A percentile compares a stretch with the other conserved stretches of the same genome.
Evolutionary conservation across 139 green algal genomes (phyloP).

Genomic region (Chlamydomonas eustigma): DNA sequence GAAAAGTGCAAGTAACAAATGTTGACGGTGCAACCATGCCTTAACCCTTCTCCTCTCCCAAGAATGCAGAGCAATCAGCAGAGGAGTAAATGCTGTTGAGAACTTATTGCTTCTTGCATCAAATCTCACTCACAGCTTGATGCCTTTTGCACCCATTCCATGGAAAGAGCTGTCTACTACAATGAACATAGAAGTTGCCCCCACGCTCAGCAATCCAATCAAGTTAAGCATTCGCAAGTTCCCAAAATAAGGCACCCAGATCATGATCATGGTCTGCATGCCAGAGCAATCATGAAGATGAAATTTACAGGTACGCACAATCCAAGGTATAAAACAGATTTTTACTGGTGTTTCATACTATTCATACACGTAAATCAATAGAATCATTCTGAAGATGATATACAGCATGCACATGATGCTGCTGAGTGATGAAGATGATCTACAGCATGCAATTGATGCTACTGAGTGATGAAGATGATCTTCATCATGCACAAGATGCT

Average conservation of each 20-base stretch:
- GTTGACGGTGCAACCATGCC: too few species aligned
- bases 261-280: constrained; percentile 12
- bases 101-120: too few species aligned
- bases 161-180: background rate
- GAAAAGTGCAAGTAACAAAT: too few species aligned
- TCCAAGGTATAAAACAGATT: too few species aligned
- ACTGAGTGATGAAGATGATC: background rate
- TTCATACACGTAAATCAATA: too few species aligned
- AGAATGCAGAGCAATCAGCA: too few species aligned
- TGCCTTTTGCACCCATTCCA: background rate
- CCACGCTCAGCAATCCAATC: background rate
- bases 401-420: background rate
- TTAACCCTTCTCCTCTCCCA: too few species aligned
- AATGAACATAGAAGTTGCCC: background rate
- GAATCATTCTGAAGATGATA: too few species aligned
- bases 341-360: too few species aligned
- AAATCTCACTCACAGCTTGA: background rate
- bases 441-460: background rate
- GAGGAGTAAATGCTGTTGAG: too few species aligned
- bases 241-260: constrained; percentile 5
- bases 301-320: too few species aligned
- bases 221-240: constrained; percentile 7
- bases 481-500: background rate
- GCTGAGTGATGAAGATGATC: background rate
- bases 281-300: too few species aligned